Evolutionary conservation across 1,139 yeast species (phyloP).

Genomic region (Pichia sp.): DNA sequence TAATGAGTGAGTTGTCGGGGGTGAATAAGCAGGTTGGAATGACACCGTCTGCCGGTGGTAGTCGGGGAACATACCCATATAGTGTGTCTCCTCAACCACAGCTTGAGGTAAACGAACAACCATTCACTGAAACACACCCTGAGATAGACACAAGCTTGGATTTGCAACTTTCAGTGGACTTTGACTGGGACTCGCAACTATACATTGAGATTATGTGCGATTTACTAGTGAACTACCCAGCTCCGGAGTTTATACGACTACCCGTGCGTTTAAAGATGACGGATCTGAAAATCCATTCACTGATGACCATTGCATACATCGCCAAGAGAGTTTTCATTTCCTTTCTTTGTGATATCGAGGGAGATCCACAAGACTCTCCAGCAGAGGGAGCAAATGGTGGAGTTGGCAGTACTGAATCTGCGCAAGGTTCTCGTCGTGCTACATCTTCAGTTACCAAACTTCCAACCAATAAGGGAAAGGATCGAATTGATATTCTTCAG

Average conservation of each 20-base stretch:
- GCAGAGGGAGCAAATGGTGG: neutral
- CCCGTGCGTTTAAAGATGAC: constrained; percentile 79
- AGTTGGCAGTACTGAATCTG: constrained; percentile 6
- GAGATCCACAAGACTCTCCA: no score
- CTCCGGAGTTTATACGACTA: constrained; percentile 73
- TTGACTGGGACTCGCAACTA: constrained; percentile 75
- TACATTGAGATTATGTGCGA: constrained; percentile 69
- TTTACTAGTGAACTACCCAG: constrained; percentile 79
- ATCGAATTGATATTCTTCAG: constrained; percentile 72
- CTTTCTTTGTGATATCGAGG: constrained; percentile 55
- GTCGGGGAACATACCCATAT: neutral
- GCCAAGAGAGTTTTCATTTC: constrained; percentile 43
- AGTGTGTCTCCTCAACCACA: neutral
- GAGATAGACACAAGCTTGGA: constrained; percentile 37
- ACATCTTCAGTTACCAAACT: constrained; percentile 6
- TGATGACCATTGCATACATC: constrained; percentile 71
- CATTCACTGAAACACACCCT: no score
- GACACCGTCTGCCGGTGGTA: neutral
- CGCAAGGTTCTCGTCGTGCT: constrained; percentile 19
- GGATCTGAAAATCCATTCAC: constrained; percentile 68
- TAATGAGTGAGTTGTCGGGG: neutral
- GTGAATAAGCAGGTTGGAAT: neutral
- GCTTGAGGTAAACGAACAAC: no score
- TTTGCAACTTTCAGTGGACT: constrained; percentile 68
- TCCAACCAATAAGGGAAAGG: constrained; percentile 32